Percentiles rank a stretch among this genome's conserved stretches.
These are phyloP conservation scores for Halenospora varia DNA, from an alignment of 495 filamentous ascomycete species.

Conservation along the genomic window DNA sequence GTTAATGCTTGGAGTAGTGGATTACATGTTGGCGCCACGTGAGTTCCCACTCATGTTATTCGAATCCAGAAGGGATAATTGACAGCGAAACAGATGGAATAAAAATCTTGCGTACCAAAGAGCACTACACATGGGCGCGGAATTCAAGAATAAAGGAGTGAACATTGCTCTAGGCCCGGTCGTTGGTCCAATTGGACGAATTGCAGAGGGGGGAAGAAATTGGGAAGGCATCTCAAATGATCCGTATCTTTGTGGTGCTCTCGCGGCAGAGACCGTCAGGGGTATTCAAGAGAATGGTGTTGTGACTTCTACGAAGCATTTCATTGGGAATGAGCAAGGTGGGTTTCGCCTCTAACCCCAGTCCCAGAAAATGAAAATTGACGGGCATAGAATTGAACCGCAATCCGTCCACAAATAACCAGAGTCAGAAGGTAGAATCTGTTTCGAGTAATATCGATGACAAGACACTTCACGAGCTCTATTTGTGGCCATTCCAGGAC, in stretches of 20 bases:
- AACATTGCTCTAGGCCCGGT: conserved; percentile 68
- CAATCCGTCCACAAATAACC: conserved; percentile 35
- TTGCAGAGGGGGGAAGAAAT: conserved; percentile 47
- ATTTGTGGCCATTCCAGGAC: conserved; percentile 69
- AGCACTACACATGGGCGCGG: conserved; percentile 47
- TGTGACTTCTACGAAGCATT: conserved; percentile 54
- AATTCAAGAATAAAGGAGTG: conserved; percentile 58
- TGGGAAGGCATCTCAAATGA: conserved; percentile 48
- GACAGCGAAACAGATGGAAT: no score
- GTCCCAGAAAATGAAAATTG: no score
- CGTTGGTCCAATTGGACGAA: conserved; percentile 49
- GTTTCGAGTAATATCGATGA: conserved; percentile 64
- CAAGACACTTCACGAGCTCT: conserved; percentile 66
- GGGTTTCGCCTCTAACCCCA: no score
- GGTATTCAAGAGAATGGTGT: conserved; percentile 51
- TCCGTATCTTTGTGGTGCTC: conserved; percentile 29
- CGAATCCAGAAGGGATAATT: no score
- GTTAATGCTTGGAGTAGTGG: conserved; percentile 38
- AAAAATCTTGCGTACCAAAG: conserved; percentile 41
- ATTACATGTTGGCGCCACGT: conserved; percentile 49
- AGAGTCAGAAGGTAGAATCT: conserved; percentile 36
- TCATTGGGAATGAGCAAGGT: conserved; percentile 61
- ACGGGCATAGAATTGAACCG: conserved; percentile 45
- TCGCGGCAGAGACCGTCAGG: conserved; percentile 38
- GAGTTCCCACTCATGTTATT: no score